Conservation (phyloP, 345 rosid species). For the Bruguiera sexangula region DNA sequence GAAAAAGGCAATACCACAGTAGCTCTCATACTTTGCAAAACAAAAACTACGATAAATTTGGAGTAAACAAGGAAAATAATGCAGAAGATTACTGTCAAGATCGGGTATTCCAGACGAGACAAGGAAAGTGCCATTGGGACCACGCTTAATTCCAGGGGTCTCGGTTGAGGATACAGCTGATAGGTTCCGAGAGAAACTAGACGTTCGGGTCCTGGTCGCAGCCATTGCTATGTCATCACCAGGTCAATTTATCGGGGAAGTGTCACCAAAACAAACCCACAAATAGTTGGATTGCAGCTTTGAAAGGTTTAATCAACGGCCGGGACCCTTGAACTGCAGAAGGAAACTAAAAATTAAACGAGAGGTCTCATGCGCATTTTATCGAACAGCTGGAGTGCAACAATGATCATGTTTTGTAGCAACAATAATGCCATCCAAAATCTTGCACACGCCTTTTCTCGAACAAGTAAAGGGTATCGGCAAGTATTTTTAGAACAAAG, state of each 20-base stretch:
- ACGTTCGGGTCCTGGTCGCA: constrained; percentile 50
- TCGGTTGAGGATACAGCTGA: constrained; percentile 37
- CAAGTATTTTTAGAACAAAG: too few relatives aligned
- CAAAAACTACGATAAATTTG: neutral
- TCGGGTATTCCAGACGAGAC: constrained; percentile 80
- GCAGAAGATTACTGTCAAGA: constrained; percentile 64
- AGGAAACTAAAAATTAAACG: neutral
- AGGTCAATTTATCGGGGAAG: neutral
- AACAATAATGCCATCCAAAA: too few relatives aligned
- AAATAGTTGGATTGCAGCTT: too few relatives aligned
- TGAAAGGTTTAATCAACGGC: neutral
- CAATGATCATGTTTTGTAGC: neutral
- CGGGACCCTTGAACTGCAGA: neutral
- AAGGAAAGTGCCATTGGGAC: constrained; percentile 76
- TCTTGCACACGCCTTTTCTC: too few relatives aligned
- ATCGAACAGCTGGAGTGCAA: constrained; percentile 10
- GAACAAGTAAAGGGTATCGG: too few relatives aligned
- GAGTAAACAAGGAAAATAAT: neutral
- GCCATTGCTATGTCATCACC: constrained; percentile 32
- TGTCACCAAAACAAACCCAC: neutral
- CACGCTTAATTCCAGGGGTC: constrained; percentile 67
- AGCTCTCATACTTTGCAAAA: too few relatives aligned
- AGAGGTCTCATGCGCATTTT: neutral
- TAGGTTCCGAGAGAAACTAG: constrained; percentile 81
- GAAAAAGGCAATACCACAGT: neutral